Base-by-base conservation (phyloP, 139 green algal genomes). In the Ettlia oleoabundans region DNA sequence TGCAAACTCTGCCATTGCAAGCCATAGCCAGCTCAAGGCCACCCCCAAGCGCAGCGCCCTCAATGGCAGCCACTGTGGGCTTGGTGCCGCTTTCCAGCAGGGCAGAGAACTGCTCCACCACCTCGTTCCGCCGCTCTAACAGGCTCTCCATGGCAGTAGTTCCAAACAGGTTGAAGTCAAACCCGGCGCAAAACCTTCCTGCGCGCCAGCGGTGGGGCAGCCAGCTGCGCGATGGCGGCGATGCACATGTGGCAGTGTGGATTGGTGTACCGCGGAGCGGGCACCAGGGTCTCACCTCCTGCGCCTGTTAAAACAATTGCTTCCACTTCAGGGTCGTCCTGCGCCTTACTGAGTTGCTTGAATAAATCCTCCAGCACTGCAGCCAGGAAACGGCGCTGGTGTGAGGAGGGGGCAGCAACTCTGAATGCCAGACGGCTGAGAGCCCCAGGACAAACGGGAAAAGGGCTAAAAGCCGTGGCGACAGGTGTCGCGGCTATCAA, bases 1-100 rank as follows among this genome's bases (percentile, higher is more conserved):
- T 85, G 24, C 78, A 81, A 2, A 95, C 37, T 22, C 95, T 89
- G 2, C 91, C 92, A 78, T 93, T 93, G 86, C 95, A 97, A 15
- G 94, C 93, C 91, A 98, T 94, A 26, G 96, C 94, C 52, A 97
- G 80, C 91, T 99, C 96, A 35, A 94, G 84, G 28, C 96, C 96
- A 30, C 95, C 96, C 0, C 96, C 96, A n/a, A 98, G 89, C 15
- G 92, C 93, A 24, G 97, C 77, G 22, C 91, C 91, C 67, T 92
- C 70, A 37, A 98, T 90, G 18, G 93, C 94, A 2, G 95, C 95
- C 28, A 98, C 95, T 26, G 88, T 94, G 52, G 96, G 96, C 88
- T 98, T 98, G 24, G 88, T 77, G 0, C 93, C 94, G 9, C 64
- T 80, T 85, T 98, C 95, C 40, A 97, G 66, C 15, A 93, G 77